These are phyloP conservation scores for Fusarium virguliforme DNA, from an alignment of 2,329 filamentous ascomycete species.

Conservation along the genomic window DNA sequence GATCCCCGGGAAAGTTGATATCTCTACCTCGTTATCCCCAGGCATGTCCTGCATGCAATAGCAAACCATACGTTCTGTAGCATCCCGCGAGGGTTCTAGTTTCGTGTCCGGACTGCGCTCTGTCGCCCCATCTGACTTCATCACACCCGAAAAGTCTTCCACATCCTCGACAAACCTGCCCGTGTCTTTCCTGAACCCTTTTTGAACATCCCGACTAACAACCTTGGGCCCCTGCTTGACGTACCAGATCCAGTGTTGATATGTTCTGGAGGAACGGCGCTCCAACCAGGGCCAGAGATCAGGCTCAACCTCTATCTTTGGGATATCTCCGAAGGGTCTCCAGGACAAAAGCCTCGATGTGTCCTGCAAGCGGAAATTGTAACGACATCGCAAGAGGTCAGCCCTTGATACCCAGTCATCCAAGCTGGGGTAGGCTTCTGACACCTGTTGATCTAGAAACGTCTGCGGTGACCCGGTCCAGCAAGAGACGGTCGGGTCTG, in stretches of 20 bases:
- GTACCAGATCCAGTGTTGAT: conserved; percentile 22
- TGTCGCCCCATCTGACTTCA: background rate
- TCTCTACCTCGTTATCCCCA: conserved; percentile 16
- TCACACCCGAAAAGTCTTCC: background rate
- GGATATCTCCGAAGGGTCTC: conserved; percentile 11
- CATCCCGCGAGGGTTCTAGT: conserved; percentile 12
- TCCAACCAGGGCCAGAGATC: conserved; percentile 24
- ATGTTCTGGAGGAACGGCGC: background rate
- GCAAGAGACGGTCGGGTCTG: conserved; percentile 27
- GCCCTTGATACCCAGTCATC: background rate
- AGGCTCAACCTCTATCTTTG: conserved; percentile 17
- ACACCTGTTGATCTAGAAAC: conserved; percentile 13
- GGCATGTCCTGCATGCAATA: conserved; percentile 12
- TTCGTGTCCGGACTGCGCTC: background rate
- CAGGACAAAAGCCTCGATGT: conserved; percentile 7
- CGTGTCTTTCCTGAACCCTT: conserved; percentile 18
- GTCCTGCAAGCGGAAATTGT: conserved; percentile 18
- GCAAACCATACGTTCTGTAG: conserved; percentile 18
- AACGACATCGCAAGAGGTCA: conserved; percentile 14
- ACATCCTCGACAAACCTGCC: conserved; percentile 12
- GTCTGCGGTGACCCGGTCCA: conserved; percentile 30
- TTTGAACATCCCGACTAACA: background rate
- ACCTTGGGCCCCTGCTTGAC: background rate
- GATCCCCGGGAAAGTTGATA: conserved; percentile 22
- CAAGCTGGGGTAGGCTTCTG: conserved; percentile 2